Evolutionary conservation across 768 basidiomycete genomes (phyloP), one percentile per base, ranked within the genome.

Genomic region (Basidioascus undulatus): DNA sequence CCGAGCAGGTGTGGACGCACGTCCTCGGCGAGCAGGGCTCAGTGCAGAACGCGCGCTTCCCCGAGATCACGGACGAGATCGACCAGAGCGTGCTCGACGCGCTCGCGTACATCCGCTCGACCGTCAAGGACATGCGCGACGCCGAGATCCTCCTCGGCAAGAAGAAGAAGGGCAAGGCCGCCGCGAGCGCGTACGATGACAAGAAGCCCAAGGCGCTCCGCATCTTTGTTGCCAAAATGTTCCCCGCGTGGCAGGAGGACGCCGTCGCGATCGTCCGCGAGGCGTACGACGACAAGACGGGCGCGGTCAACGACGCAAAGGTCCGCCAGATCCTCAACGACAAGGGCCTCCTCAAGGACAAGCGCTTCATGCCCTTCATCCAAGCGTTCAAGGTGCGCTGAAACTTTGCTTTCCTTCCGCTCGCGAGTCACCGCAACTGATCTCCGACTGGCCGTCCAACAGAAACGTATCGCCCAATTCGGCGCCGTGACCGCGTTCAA

Each of bases 311-410:
- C 53, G 86, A 94, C 54, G 71, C 61, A 28, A 74, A 72, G 56
- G 70, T 87, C 38, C 68, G 74, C 56, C 63, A 71, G 51, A 49
- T 69, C 48, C 55, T 96, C 55, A 66, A 65, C 8, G 65, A 70
- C 54, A 66, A 64, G 18, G 84, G 81, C 5, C 55, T 94, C 56
- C 74, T 86, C 61, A 94, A 92, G 67, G 84, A 96, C 62, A 96
- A 96, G 65, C 71, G 74, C 32, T 69, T 69, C 32, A 96, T 94
- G 89, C 87, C 87, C 6, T 94, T 89, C 61, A 71, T 86, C 35
- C 80, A 89, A 44, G 61, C 66, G 24, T 79, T 94, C 73, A 87
- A 92, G 74, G 89, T 86, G 39, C 28, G 65, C 52, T 16, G 5
- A 6, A 15, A 19, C 35, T 40, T 30, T 32, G 23, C 15, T 31